phyloP scores from a whole-genome alignment of 768 basidiomycete genomes.

The Amanita exitialis region DNA sequence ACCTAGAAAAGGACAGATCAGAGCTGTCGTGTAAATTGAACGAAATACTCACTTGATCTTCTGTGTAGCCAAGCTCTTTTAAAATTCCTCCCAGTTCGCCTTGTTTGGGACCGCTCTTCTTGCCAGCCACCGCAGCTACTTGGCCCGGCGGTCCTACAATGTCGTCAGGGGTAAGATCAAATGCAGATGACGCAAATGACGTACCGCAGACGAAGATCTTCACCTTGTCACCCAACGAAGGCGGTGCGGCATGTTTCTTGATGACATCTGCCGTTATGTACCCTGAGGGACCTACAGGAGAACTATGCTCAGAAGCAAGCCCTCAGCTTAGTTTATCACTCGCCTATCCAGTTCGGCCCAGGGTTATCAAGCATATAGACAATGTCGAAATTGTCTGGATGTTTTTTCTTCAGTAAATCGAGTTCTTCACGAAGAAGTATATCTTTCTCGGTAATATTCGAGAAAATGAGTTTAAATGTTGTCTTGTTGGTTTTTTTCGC shows the following conservation, averaged over 20 bases:
- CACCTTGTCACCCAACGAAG: slow-evolving; percentile 62
- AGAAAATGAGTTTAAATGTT: slow-evolving; percentile 87
- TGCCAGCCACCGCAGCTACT: slow-evolving; percentile 80
- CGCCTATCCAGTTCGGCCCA: slow-evolving; percentile 45
- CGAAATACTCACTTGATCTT: slow-evolving; percentile 58
- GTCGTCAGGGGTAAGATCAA: background rate
- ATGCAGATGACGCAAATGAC: slow-evolving; percentile 13
- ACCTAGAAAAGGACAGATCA: slow-evolving; percentile 17
- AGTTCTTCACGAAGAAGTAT: slow-evolving; percentile 80
- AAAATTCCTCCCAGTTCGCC: slow-evolving; percentile 76
- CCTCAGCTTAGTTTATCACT: slow-evolving; percentile 4
- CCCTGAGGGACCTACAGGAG: slow-evolving; percentile 48
- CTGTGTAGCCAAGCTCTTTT: slow-evolving; percentile 78
- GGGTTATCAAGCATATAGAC: slow-evolving; percentile 85
- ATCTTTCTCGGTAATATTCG: slow-evolving; percentile 84
- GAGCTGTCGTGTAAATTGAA: background rate
- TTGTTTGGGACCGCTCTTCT: slow-evolving; percentile 84
- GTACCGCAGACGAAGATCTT: slow-evolving; percentile 86
- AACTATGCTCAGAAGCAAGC: background rate
- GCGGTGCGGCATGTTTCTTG: slow-evolving; percentile 58
- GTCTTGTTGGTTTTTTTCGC: slow-evolving; percentile 77
- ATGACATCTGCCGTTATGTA: slow-evolving; percentile 68
- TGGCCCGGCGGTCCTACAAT: slow-evolving; percentile 71
- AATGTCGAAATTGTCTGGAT: slow-evolving; percentile 67
- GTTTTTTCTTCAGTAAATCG: slow-evolving; percentile 55